Percentiles rank a stretch among this genome's conserved stretches.
Conservation (phyloP, 495 filamentous ascomycete species). For the Neurospora tetrasperma region DNA sequence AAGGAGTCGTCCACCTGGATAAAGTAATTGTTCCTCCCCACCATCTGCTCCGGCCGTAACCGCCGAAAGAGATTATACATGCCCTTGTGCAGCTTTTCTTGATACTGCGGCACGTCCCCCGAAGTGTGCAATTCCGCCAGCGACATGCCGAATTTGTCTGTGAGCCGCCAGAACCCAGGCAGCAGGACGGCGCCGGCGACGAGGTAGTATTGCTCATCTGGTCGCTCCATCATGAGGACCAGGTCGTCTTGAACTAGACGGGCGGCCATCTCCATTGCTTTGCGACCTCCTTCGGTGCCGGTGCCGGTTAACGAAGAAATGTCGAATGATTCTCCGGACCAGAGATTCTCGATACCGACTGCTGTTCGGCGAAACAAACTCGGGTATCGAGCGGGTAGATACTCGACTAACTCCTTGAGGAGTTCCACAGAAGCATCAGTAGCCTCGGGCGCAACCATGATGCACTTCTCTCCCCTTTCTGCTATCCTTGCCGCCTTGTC, state of each 20-base stretch:
- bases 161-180: slow-evolving; percentile 78
- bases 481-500: slow-evolving; percentile 61
- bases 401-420: slow-evolving; percentile 61
- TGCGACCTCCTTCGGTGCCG: neutral
- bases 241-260: slow-evolving; percentile 79
- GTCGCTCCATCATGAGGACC: slow-evolving; percentile 72
- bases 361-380: slow-evolving; percentile 54
- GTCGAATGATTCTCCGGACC: slow-evolving; percentile 66
- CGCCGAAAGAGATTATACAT: slow-evolving; percentile 73
- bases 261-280: slow-evolving; percentile 63
- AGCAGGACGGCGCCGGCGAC: slow-evolving; percentile 71
- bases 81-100: slow-evolving; percentile 67
- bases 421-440: slow-evolving; percentile 71
- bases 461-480: slow-evolving; percentile 63
- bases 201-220: slow-evolving; percentile 72
- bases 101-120: slow-evolving; percentile 70
- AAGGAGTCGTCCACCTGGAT: slow-evolving; percentile 66
- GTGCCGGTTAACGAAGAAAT: slow-evolving; percentile 22
- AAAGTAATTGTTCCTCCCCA: slow-evolving; percentile 59
- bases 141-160: slow-evolving; percentile 78
- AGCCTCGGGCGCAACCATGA: slow-evolving; percentile 61
- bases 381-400: slow-evolving; percentile 77
- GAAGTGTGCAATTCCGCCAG: slow-evolving; percentile 76
- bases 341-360: slow-evolving; percentile 58
- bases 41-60: slow-evolving; percentile 52